Conservation (phyloP, 192 early-diverging fungal genomes). For the Coemansia nantahalensis region DNA sequence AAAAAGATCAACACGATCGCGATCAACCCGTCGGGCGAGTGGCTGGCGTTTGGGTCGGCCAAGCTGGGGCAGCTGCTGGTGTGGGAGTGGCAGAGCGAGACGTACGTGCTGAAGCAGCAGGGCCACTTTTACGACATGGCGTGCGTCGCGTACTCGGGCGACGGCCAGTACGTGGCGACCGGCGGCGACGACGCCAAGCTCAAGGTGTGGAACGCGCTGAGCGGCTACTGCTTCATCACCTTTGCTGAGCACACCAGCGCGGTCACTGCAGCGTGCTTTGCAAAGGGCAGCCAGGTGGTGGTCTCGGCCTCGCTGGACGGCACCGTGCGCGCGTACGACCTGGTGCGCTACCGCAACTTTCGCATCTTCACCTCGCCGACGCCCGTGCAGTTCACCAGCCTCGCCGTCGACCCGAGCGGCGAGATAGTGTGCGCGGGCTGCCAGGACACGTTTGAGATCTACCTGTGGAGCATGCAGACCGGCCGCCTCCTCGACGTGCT, state of each 20-base stretch:
- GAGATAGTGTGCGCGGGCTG: conserved; percentile 96
- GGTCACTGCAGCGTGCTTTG: conserved; percentile 83
- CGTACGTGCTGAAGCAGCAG: conserved; percentile 98
- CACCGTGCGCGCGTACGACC: conserved; percentile 97
- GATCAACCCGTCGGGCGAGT: conserved; percentile 90
- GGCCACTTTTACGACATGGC: conserved; percentile 96
- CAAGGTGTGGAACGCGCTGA: conserved; percentile 95
- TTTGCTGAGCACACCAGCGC: conserved; percentile 88
- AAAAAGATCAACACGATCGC: conserved; percentile 85
- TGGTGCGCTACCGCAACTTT: conserved; percentile 98
- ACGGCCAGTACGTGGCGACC: conserved; percentile 92
- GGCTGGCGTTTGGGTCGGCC: conserved; percentile 94
- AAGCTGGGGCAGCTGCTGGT: conserved; percentile 93
- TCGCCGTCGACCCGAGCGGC: conserved; percentile 95
- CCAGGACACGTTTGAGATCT: conserved; percentile 94
- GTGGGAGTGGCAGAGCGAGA: conserved; percentile 99
- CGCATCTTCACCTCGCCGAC: conserved; percentile 94
- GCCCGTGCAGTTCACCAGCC: conserved; percentile 89
- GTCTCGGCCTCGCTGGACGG: conserved; percentile 96
- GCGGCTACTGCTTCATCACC: conserved; percentile 98
- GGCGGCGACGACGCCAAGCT: conserved; percentile 97
- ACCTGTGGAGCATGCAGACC: conserved; percentile 98
- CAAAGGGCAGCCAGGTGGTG: conserved; percentile 84
- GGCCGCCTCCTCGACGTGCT: conserved; percentile 96
- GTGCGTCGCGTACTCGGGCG: conserved; percentile 81